A percentile compares a stretch with the other conserved stretches of the same genome.
These are phyloP conservation scores for Anthoceros angustus DNA, from an alignment of 225 moss, liverwort and hornwort species.

Conservation along the genomic window DNA sequence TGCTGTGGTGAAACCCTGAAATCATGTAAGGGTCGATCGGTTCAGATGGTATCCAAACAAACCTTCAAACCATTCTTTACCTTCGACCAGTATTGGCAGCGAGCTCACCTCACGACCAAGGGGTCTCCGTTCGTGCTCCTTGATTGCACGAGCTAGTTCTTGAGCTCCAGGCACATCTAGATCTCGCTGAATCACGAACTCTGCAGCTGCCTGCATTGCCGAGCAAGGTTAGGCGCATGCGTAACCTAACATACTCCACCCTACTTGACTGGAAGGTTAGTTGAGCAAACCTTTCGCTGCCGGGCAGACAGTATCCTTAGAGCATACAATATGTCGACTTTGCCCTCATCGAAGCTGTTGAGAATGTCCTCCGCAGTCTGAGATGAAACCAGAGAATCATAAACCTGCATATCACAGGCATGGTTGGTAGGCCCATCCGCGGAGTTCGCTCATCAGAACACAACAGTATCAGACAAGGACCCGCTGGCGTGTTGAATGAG, in stretches of 20 bases:
- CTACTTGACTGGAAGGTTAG: not conserved
- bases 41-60: not conserved
- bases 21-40: not conserved
- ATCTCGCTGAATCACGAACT: conserved; percentile 36
- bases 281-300: conserved; percentile 34
- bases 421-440: not conserved
- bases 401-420: conserved; percentile 27
- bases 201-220: conserved; percentile 38
- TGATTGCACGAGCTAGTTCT: conserved; percentile 69
- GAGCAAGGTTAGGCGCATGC: not conserved
- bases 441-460: not conserved
- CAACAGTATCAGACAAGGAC: not conserved
- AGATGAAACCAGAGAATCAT: conserved; percentile 46
- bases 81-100: not conserved
- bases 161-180: conserved; percentile 32
- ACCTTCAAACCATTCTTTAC: not conserved
- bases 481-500: conserved; percentile 4
- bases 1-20: conserved; percentile 61
- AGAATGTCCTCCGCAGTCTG: conserved; percentile 39
- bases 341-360: conserved; percentile 39
- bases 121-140: conserved; percentile 72
- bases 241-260: not conserved
- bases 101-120: conserved; percentile 39
- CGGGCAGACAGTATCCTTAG: conserved; percentile 58
- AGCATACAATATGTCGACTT: conserved; percentile 33